Percentiles rank a stretch among this genome's conserved stretches.
phyloP scores from a whole-genome alignment of 768 basidiomycete species.

The Chalciporus pseudorubinellus region DNA sequence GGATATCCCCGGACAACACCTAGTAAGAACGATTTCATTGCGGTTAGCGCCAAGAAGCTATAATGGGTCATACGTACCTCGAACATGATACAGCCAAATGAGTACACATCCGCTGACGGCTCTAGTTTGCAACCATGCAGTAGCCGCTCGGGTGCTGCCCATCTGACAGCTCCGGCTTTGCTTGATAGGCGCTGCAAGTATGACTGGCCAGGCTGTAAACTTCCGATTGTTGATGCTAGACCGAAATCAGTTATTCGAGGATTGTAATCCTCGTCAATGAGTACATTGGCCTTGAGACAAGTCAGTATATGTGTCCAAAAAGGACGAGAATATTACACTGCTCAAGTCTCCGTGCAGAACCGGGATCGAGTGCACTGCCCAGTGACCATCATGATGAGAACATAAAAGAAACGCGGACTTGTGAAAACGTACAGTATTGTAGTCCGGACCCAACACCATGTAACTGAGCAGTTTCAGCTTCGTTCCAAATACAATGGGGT shows the following conservation, averaged over 20 bases:
- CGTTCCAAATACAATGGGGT: no score
- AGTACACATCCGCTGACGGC: slow-evolving; percentile 15
- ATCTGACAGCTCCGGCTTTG: slow-evolving; percentile 39
- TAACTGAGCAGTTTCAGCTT: background rate
- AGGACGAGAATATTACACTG: background rate
- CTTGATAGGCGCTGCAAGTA: slow-evolving; percentile 28
- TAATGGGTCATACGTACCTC: slow-evolving; percentile 6
- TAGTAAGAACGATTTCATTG: background rate
- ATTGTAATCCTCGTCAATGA: no score
- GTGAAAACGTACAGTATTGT: no score
- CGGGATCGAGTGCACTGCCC: no score
- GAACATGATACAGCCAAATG: slow-evolving; percentile 25
- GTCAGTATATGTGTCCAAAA: no score
- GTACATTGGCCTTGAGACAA: no score
- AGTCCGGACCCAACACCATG: no score
- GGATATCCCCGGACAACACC: background rate
- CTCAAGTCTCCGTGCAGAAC: no score
- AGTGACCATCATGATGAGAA: no score
- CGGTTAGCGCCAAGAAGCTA: no score
- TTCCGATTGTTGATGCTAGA: no score
- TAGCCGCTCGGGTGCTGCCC: slow-evolving; percentile 41
- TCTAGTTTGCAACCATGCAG: slow-evolving; percentile 11
- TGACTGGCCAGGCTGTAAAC: slow-evolving; percentile 30
- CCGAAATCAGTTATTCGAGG: no score
- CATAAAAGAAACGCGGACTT: background rate